Evolutionary conservation across 805 yeast species (phyloP), one percentile per base, ranked within the genome.

Genomic region (Kodamaea nitidulidarum): DNA sequence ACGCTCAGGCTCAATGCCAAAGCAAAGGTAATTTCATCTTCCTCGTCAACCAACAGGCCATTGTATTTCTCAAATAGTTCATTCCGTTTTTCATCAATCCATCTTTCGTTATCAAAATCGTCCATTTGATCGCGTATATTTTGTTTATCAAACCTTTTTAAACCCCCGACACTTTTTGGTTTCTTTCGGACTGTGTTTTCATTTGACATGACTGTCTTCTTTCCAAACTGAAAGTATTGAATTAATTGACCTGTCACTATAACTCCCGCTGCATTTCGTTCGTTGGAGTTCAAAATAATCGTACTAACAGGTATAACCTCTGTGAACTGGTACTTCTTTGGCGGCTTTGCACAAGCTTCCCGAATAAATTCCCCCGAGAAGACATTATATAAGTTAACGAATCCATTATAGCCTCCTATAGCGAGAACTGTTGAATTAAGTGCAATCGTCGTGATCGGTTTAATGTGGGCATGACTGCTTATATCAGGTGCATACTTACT

Each of bases 161-260:
- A 59, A 7, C 47, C 48, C 1, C 48, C 50, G 2, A 41, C 37
- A 22, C 48, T 49, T 15, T 46, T 46, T 39, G 50, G 47, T 41
- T 47, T 50, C 34, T 51, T 48, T 21, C 30, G n/a, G 12, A 21
- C 7, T n/a, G 10, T 10, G 16, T 12, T 16, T 7, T 30, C 32
- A 10, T 33, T 34, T 36, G 49, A 42, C 10, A 42, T n/a, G n/a
- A 35, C 40, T 29, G 41, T 28, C 14, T 50, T 47, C 24, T 65
- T 68, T 1, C 77, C 79, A 56, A 71, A 67, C 39, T 65, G 68
- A 47, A 75, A 75, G 46, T 70, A 70, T 42, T 73, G 77, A 1
- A 70, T 55, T 2, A 59, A 46, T 18, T 71, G 64, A 0, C 74
- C 76, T 44, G 67, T 59, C 1, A 64, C 46, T 2, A 69, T 51